Evolutionary conservation across 2,329 filamentous ascomycete genomes (phyloP), one percentile per base, ranked within the genome.

Genomic region (Podosphaera xanthii): DNA sequence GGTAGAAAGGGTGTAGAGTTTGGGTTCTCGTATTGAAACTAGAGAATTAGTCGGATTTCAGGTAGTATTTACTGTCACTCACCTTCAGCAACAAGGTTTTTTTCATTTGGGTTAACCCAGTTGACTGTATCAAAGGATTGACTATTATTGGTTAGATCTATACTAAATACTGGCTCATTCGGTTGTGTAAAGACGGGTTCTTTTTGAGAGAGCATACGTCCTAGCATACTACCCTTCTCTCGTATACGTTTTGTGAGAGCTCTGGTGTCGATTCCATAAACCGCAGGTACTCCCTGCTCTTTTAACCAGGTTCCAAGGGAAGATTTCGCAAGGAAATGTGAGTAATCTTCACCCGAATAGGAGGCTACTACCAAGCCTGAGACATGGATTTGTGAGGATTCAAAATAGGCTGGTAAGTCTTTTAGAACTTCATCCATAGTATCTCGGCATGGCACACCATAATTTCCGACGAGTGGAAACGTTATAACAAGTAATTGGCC

Each of bases 401-500:
- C 92, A 70, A 98, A 97, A 74, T 97, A 80, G 63, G 88, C 89
- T 38, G 91, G 90, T 60, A 97, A 78, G 68, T 90, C 86, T 68
- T 83, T 80, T 57, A 96, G 80, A 59, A 97, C 77, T 69, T 87
- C 81, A 71, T 97, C 91, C 73, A 87, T 78, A 59, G 83, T 80
- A 63, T 94, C 86, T 65, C 90, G 80, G 56, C 87, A 87, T 59
- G 92, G 92, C 35, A 97, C 92, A 71, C 91, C 91, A 74, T 98
- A 98, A 77, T 97, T 98, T 71, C 91, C 91, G 61, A 95, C 86
- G 46, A 97, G 77, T 61, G 91, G 92, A 72, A 95, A 96, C 59
- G 91, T 98, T 68, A 97, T 83, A 72, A 97, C 90, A 66, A 98
- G 79, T 67, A 98, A 95, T 75, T 98, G 91, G 62, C 87, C 87